These are phyloP conservation scores for Entomophthora muscae DNA, from an alignment of 371 early-diverging fungal species.

Conservation along the genomic window DNA sequence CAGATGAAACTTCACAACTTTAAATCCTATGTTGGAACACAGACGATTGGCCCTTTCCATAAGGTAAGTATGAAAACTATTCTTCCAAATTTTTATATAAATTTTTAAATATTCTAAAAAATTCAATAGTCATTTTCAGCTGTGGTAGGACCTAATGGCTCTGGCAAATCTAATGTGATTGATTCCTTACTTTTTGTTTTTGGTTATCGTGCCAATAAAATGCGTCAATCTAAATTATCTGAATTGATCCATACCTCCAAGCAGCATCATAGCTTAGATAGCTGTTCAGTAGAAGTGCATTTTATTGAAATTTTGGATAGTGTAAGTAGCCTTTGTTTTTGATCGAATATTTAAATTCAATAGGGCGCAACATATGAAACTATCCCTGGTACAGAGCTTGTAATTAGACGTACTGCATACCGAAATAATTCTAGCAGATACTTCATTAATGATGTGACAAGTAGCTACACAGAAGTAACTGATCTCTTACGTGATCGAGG, in stretches of 20 bases:
- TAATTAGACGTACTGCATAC: conserved; percentile 66
- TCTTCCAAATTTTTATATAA: neutral
- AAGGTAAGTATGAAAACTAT: conserved; percentile 51
- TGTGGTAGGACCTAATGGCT: conserved; percentile 98
- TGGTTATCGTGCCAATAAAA: conserved; percentile 97
- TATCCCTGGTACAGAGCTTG: conserved; percentile 49
- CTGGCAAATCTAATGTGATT: conserved; percentile 99
- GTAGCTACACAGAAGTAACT: conserved; percentile 72
- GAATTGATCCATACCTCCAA: conserved; percentile 95
- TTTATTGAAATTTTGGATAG: conserved; percentile 78
- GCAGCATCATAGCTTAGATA: conserved; percentile 37
- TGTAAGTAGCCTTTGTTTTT: conserved; percentile 18
- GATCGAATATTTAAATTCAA: conserved; percentile 11
- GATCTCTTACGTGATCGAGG: conserved; percentile 71
- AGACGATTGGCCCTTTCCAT: conserved; percentile 95
- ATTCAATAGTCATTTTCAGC: conserved; percentile 52
- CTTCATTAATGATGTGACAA: conserved; percentile 49
- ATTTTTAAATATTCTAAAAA: conserved; percentile 8
- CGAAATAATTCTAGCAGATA: conserved; percentile 59
- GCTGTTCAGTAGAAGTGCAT: conserved; percentile 87
- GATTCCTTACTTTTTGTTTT: conserved; percentile 98
- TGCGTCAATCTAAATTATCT: conserved; percentile 92
- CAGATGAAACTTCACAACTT: conserved; percentile 88
- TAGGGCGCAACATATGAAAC: conserved; percentile 39
- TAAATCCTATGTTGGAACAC: conserved; percentile 88